phyloP scores from a whole-genome alignment of 1,139 yeast genomes.

The Spathaspora jeffriesii region DNA sequence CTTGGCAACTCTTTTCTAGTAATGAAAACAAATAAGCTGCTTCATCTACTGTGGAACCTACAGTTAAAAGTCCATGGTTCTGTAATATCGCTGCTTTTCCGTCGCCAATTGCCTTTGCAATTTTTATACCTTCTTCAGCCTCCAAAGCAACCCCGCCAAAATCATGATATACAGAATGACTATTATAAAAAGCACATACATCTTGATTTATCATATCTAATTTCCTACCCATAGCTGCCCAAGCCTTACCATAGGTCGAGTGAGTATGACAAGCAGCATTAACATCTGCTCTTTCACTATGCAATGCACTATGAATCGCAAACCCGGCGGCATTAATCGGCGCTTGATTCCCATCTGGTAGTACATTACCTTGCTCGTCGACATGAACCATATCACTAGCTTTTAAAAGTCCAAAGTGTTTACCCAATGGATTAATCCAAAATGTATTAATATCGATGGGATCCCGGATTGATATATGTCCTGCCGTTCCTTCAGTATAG shows the following conservation, averaged over 20 bases:
- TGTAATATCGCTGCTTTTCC: constrained; percentile 63
- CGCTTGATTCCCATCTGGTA: constrained; percentile 61
- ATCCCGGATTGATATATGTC: constrained; percentile 79
- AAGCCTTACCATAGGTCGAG: constrained; percentile 74
- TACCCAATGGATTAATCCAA: constrained; percentile 80
- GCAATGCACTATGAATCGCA: constrained; percentile 76
- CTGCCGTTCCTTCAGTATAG: constrained; percentile 77
- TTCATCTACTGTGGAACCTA: constrained; percentile 78
- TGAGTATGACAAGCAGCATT: constrained; percentile 85
- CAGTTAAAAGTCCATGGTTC: constrained; percentile 80
- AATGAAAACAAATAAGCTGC: constrained; percentile 74
- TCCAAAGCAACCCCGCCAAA: constrained; percentile 85
- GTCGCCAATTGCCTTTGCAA: constrained; percentile 70
- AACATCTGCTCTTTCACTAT: constrained; percentile 76
- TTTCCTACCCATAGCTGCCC: constrained; percentile 68
- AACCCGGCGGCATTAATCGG: constrained; percentile 83
- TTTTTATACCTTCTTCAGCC: constrained; percentile 65
- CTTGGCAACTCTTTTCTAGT: constrained; percentile 69
- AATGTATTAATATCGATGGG: constrained; percentile 70
- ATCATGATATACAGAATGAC: constrained; percentile 63
- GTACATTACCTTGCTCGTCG: constrained; percentile 67
- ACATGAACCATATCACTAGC: constrained; percentile 79
- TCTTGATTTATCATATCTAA: constrained; percentile 84
- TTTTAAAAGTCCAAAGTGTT: constrained; percentile 67
- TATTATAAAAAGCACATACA: constrained; percentile 65